phyloP scores from a whole-genome alignment of 1,139 yeast genomes.

The Debaryomycetaceae sp. region DNA sequence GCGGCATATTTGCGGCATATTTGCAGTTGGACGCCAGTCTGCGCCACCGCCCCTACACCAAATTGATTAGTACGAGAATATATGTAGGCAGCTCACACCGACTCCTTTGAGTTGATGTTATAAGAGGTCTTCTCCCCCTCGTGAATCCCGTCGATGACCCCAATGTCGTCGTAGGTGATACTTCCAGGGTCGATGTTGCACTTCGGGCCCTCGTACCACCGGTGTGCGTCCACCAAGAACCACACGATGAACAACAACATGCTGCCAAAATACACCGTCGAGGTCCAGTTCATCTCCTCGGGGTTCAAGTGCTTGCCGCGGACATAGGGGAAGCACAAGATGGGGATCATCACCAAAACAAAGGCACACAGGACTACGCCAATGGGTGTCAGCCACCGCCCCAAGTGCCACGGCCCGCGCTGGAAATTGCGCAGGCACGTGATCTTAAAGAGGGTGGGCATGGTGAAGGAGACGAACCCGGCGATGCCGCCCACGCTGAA shows the following conservation, averaged over 20 bases:
- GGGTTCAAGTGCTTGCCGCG: conserved; percentile 45
- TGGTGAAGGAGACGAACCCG: conserved; percentile 65
- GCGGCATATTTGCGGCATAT: no score
- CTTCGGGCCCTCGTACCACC: conserved; percentile 67
- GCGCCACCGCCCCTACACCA: no score
- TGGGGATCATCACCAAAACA: conserved; percentile 60
- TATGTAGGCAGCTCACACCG: background rate
- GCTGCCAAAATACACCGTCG: conserved; percentile 63
- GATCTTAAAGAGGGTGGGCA: conserved; percentile 61
- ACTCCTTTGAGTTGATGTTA: conserved; percentile 1
- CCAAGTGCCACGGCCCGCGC: conserved; percentile 71
- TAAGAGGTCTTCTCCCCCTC: conserved; percentile 1
- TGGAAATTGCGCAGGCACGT: conserved; percentile 53
- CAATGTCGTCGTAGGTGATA: conserved; percentile 16
- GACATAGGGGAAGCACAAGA: conserved; percentile 60
- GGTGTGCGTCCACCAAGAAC: conserved; percentile 55
- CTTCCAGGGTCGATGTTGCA: conserved; percentile 46
- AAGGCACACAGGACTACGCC: conserved; percentile 41
- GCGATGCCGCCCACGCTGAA: conserved; percentile 77
- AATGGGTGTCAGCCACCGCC: conserved; percentile 46
- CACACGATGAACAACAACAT: conserved; percentile 49
- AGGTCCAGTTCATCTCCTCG: conserved; percentile 67
- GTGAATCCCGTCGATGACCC: conserved; percentile 8
- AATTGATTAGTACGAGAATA: background rate
- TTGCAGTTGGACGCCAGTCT: no score